Percentiles rank a stretch among this genome's conserved stretches.
phyloP scores from a whole-genome alignment of 129 eudicot species.

The Ambrosia artemisiifolia region DNA sequence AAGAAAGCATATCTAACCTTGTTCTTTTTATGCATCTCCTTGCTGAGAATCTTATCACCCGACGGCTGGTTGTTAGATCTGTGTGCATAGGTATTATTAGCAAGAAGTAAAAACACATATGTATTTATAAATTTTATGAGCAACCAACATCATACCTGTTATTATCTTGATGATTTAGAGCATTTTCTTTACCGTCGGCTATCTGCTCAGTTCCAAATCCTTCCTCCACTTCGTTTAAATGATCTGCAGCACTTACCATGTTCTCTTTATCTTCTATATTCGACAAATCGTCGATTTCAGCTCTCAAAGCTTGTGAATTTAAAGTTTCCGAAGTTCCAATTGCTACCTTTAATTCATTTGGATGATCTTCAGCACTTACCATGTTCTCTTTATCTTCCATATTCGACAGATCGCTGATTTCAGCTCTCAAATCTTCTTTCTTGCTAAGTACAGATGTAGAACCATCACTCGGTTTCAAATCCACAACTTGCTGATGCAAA shows the following conservation, averaged over 20 bases:
- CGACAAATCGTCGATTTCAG: slow-evolving; percentile 12
- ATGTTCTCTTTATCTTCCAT: slow-evolving; percentile 30
- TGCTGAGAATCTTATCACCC: slow-evolving; percentile 39
- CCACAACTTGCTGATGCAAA: background rate
- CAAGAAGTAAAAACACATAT: slow-evolving; percentile 6
- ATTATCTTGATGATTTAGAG: slow-evolving; percentile 37
- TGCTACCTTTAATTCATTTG: slow-evolving; percentile 22
- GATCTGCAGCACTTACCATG: slow-evolving; percentile 9
- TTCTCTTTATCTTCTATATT: slow-evolving; percentile 32
- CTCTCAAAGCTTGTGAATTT: slow-evolving; percentile 16
- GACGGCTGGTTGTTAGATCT: slow-evolving; percentile 27
- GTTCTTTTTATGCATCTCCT: slow-evolving; percentile 38
- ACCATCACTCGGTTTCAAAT: slow-evolving; percentile 6
- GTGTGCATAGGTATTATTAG: slow-evolving; percentile 6
- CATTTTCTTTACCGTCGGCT: slow-evolving; percentile 71
- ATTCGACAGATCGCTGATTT: slow-evolving; percentile 6
- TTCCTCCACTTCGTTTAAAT: slow-evolving; percentile 20
- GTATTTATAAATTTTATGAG: background rate
- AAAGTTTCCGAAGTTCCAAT: background rate
- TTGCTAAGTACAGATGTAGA: slow-evolving; percentile 11
- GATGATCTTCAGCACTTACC: slow-evolving; percentile 10
- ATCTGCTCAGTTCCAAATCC: slow-evolving; percentile 16
- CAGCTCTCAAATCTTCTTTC: slow-evolving; percentile 21
- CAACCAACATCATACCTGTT: slow-evolving; percentile 49
- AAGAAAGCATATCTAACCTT: slow-evolving; percentile 33